Conservation (phyloP, 768 basidiomycete species). For the Amanita exitialis region DNA sequence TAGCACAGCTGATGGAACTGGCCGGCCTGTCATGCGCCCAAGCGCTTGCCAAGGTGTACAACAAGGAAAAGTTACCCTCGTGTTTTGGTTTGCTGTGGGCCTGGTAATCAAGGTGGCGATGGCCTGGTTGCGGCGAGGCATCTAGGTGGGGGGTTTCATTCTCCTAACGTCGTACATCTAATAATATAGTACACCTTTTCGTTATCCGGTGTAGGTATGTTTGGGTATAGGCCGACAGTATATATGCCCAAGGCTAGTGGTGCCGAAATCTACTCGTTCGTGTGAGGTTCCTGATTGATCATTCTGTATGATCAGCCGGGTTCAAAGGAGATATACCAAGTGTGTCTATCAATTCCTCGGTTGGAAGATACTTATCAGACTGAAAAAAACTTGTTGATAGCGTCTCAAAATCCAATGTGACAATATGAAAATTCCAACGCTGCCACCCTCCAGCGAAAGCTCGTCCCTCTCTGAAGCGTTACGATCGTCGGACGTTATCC, state of each 20-base stretch:
- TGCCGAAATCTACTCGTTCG: not conserved
- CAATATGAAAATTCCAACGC: slow-evolving; percentile 71
- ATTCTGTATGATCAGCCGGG: slow-evolving; percentile 24
- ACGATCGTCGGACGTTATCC: slow-evolving; percentile 62
- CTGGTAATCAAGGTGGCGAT: slow-evolving; percentile 97
- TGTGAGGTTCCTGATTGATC: slow-evolving; percentile 38
- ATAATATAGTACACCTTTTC: no score
- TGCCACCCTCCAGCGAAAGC: slow-evolving; percentile 28
- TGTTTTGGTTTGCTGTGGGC: slow-evolving; percentile 94
- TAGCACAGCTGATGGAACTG: slow-evolving; percentile 83
- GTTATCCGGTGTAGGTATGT: slow-evolving; percentile 80
- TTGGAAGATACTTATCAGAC: not conserved
- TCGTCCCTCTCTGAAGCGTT: slow-evolving; percentile 38
- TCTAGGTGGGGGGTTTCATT: slow-evolving; percentile 44
- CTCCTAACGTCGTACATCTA: no score
- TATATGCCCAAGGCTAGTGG: slow-evolving; percentile 83
- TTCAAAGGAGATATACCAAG: slow-evolving; percentile 88
- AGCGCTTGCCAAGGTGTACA: slow-evolving; percentile 70
- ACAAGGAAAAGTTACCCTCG: slow-evolving; percentile 51
- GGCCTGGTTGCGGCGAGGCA: slow-evolving; percentile 95
- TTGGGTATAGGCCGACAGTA: slow-evolving; percentile 81
- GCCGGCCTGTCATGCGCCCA: slow-evolving; percentile 94
- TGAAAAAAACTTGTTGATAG: slow-evolving; percentile 23
- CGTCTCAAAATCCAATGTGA: slow-evolving; percentile 78
- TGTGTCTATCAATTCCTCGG: slow-evolving; percentile 14